A percentile compares a stretch with the other conserved stretches of the same genome.
phyloP scores from a whole-genome alignment of 1,284 basidiomycete species.

The Moesziomyces sp. region DNA sequence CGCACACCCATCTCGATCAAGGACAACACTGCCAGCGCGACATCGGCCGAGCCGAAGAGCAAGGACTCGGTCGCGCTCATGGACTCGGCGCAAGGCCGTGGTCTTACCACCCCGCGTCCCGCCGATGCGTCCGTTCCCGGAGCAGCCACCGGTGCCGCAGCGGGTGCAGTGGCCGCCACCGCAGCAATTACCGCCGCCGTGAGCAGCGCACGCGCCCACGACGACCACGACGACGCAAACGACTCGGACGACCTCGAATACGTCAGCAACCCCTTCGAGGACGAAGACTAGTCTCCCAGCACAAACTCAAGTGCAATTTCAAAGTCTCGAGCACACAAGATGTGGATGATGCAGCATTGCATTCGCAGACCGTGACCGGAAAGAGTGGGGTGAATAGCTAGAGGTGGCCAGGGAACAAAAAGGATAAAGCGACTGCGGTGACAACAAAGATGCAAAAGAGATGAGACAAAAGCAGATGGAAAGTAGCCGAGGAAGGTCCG shows the following conservation, averaged over 20 bases:
- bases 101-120: slow-evolving; percentile 28
- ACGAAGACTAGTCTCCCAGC: slow-evolving; percentile 44
- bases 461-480: too few relatives aligned
- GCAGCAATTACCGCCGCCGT: slow-evolving; percentile 5
- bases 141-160: neutral
- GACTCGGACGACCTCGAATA: slow-evolving; percentile 59
- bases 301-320: neutral
- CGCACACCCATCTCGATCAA: slow-evolving; percentile 41
- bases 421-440: too few relatives aligned
- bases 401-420: too few relatives aligned
- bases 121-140: neutral
- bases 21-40: slow-evolving; percentile 33
- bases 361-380: neutral
- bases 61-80: slow-evolving; percentile 41
- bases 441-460: too few relatives aligned
- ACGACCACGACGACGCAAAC: slow-evolving; percentile 25
- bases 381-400: too few relatives aligned
- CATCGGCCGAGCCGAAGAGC: slow-evolving; percentile 1
- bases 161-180: slow-evolving; percentile 9
- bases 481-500: too few relatives aligned
- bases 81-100: slow-evolving; percentile 45
- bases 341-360: neutral
- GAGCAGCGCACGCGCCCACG: slow-evolving; percentile 5
- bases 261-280: slow-evolving; percentile 61
- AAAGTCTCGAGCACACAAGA: neutral